Evolutionary conservation across 305 asterid species (phyloP).

Genomic region (Euphrasia arctica): DNA sequence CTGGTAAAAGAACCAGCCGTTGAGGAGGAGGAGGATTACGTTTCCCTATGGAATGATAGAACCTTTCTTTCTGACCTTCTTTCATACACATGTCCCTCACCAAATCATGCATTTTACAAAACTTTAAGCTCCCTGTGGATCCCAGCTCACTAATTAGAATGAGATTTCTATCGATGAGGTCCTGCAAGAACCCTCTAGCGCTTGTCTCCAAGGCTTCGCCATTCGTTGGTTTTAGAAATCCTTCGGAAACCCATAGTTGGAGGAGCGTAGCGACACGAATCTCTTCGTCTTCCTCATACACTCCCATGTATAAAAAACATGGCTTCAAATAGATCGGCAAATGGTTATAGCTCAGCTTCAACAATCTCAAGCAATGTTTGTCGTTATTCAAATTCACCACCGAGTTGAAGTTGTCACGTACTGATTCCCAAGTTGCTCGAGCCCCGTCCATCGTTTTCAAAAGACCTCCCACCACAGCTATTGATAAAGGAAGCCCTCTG

Average conservation of each 20-base stretch:
- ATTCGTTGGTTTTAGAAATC: not conserved
- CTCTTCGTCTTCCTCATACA: not conserved
- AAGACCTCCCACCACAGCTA: not conserved
- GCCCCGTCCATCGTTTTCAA: not conserved
- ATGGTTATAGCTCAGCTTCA: not conserved
- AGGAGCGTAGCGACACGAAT: not conserved
- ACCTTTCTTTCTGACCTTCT: not conserved
- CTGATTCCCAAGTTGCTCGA: not conserved
- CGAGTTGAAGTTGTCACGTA: not conserved
- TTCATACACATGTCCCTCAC: not conserved
- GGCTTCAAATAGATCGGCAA: not conserved
- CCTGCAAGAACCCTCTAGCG: not conserved
- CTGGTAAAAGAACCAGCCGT: not conserved
- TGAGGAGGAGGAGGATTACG: too few species aligned
- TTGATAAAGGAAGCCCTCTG: not conserved
- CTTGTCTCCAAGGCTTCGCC: not conserved
- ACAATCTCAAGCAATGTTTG: not conserved
- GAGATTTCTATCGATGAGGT: not conserved
- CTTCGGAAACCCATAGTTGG: not conserved
- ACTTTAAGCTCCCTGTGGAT: not conserved
- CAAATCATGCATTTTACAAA: not conserved
- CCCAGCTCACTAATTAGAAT: not conserved
- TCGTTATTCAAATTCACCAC: not conserved
- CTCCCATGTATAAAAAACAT: not conserved
- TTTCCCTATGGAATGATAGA: not conserved